A percentile compares a stretch with the other conserved stretches of the same genome.
Evolutionary conservation across 2,329 filamentous ascomycete species (phyloP).

Genomic region (Aspergillus sp.): DNA sequence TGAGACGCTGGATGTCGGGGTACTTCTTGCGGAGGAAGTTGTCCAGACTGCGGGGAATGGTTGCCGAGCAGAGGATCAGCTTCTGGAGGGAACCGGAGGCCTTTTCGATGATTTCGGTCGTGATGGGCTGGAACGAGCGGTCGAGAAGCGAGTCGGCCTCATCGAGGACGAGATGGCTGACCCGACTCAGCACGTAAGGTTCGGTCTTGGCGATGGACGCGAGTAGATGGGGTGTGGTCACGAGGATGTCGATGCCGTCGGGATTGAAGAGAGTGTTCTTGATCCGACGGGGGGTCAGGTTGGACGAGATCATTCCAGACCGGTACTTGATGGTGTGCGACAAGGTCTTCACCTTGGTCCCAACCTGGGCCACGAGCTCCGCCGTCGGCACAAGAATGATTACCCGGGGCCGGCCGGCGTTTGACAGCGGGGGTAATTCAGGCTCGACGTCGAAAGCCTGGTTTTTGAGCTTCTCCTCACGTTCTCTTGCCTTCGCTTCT

Average conservation of each 20-base stretch:
- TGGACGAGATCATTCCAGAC: slow-evolving; percentile 76
- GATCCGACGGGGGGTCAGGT: slow-evolving; percentile 73
- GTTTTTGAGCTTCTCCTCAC: slow-evolving; percentile 47
- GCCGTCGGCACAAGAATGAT: slow-evolving; percentile 89
- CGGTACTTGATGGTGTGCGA: slow-evolving; percentile 86
- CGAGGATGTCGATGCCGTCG: slow-evolving; percentile 76
- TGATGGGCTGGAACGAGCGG: slow-evolving; percentile 82
- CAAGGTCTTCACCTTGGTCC: slow-evolving; percentile 73
- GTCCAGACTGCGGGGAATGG: slow-evolving; percentile 87
- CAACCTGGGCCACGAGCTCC: slow-evolving; percentile 87
- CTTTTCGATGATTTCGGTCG: slow-evolving; percentile 77
- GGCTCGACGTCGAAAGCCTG: slow-evolving; percentile 62
- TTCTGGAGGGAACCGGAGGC: slow-evolving; percentile 78
- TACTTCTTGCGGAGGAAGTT: slow-evolving; percentile 77
- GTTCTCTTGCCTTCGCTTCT: slow-evolving; percentile 57
- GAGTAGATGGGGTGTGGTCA: slow-evolving; percentile 86
- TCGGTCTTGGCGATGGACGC: slow-evolving; percentile 84
- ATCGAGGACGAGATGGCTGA: slow-evolving; percentile 84
- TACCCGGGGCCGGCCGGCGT: slow-evolving; percentile 72
- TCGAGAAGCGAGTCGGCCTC: slow-evolving; percentile 96
- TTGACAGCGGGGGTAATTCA: slow-evolving; percentile 61
- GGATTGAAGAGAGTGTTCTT: slow-evolving; percentile 79
- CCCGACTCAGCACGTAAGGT: slow-evolving; percentile 87
- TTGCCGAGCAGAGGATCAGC: slow-evolving; percentile 90
- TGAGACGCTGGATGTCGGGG: slow-evolving; percentile 78